phyloP scores from a whole-genome alignment of 2,329 filamentous ascomycete genomes.

The Exophiala calicioides region DNA sequence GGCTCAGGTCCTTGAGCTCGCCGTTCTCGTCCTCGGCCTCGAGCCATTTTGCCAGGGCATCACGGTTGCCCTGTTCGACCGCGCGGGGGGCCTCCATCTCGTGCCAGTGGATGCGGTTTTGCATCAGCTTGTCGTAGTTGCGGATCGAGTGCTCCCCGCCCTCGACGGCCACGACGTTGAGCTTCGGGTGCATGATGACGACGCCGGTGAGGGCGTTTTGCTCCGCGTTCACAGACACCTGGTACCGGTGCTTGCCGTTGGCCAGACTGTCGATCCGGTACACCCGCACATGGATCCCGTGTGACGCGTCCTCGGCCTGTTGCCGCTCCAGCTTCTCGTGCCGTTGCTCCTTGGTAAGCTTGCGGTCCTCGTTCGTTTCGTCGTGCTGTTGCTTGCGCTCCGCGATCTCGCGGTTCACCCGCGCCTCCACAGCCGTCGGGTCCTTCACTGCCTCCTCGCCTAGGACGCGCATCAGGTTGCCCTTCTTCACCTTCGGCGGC shows the following conservation, averaged over 20 bases:
- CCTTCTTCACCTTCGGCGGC: slow-evolving; percentile 94
- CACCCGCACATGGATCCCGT: slow-evolving; percentile 81
- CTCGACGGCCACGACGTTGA: slow-evolving; percentile 88
- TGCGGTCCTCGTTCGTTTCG: slow-evolving; percentile 76
- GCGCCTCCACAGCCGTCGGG: slow-evolving; percentile 92
- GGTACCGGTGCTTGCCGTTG: slow-evolving; percentile 91
- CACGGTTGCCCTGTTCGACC: slow-evolving; percentile 58
- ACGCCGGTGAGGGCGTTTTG: slow-evolving; percentile 83
- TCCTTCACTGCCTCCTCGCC: slow-evolving; percentile 93
- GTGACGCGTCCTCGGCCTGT: slow-evolving; percentile 83
- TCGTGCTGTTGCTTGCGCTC: slow-evolving; percentile 80
- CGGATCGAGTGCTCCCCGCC: slow-evolving; percentile 81
- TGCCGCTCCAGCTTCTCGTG: slow-evolving; percentile 80
- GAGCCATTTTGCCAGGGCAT: slow-evolving; percentile 70
- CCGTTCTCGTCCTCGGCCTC: slow-evolving; percentile 74
- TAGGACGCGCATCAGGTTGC: slow-evolving; percentile 94
- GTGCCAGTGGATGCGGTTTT: slow-evolving; percentile 91
- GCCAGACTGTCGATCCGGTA: slow-evolving; percentile 88
- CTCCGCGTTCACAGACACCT: slow-evolving; percentile 89
- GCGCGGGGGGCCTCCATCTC: slow-evolving; percentile 74
- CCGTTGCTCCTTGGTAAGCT: slow-evolving; percentile 82
- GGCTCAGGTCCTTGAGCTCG: slow-evolving; percentile 74
- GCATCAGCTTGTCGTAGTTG: slow-evolving; percentile 89
- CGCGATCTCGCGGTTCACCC: slow-evolving; percentile 88
- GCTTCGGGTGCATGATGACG: slow-evolving; percentile 86